Percentiles rank a stretch among this genome's conserved stretches.
phyloP scores from a whole-genome alignment of 75 land plant species.

The Larix kaempferi region DNA sequence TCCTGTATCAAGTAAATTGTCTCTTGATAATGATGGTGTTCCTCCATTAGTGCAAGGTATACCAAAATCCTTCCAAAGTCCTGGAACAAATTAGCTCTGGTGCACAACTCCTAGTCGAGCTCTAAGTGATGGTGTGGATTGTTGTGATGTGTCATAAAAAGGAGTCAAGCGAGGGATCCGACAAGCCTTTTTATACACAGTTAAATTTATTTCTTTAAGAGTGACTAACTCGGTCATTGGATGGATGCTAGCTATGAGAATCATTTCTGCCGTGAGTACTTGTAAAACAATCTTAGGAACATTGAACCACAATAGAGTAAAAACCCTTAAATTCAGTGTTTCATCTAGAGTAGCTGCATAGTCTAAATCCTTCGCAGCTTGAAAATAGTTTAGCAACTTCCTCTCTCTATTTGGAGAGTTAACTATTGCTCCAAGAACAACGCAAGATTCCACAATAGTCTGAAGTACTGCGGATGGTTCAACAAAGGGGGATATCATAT shows the following conservation, averaged over 20 bases:
- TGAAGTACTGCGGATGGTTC: no score
- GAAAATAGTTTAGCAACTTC: no score
- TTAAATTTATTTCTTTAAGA: slow-evolving; percentile 86
- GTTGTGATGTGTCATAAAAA: not conserved
- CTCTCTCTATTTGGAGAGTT: no score
- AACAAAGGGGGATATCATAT: no score
- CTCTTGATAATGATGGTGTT: slow-evolving; percentile 29
- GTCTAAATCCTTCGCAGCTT: no score
- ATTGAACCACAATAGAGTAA: slow-evolving; percentile 11
- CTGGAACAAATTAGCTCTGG: not conserved
- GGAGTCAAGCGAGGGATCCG: no score
- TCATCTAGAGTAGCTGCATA: slow-evolving; percentile 39
- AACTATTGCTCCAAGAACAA: no score
- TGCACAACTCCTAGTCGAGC: slow-evolving; percentile 48
- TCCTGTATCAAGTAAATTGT: slow-evolving; percentile 43
- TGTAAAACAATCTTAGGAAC: slow-evolving; percentile 82
- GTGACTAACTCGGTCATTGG: slow-evolving; percentile 39
- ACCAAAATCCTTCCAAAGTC: slow-evolving; percentile 5
- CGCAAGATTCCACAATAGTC: no score
- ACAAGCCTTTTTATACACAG: slow-evolving; percentile 9
- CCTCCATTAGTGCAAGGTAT: slow-evolving; percentile 41
- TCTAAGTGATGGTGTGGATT: slow-evolving; percentile 35
- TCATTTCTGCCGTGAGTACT: slow-evolving; percentile 29
- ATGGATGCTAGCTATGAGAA: no score
- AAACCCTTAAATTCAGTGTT: not conserved